phyloP scores from a whole-genome alignment of 257 asterid species.

The Petrea volubilis region DNA sequence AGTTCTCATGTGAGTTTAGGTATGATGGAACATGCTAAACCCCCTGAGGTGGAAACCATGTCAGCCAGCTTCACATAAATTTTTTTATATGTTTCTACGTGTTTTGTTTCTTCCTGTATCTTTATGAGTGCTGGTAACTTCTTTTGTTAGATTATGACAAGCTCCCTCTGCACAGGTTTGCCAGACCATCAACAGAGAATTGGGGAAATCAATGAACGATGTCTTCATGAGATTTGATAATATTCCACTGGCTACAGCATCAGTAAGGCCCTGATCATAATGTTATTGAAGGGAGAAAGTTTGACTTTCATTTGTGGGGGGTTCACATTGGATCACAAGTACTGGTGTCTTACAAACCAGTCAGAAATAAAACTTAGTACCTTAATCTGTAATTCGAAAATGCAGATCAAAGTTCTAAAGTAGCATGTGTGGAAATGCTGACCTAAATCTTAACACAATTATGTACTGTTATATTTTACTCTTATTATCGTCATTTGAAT shows the following conservation, averaged over 20 bases:
- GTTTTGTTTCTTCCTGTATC: slow-evolving; percentile 10
- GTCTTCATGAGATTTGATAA: slow-evolving; percentile 73
- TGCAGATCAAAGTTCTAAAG: slow-evolving; percentile 1
- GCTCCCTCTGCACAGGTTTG: slow-evolving; percentile 60
- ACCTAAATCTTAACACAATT: not conserved
- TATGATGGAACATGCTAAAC: not conserved
- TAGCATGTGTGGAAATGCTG: not conserved
- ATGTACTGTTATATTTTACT: not conserved
- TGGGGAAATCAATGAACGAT: slow-evolving; percentile 82
- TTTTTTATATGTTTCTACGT: not conserved
- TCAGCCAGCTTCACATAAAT: not conserved
- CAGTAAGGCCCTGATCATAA: slow-evolving; percentile 56
- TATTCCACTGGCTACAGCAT: slow-evolving; percentile 89
- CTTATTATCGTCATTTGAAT: not conserved
- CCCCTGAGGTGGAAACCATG: slow-evolving; percentile 18
- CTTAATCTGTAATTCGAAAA: not conserved
- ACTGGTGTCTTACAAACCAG: not conserved
- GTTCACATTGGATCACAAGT: slow-evolving; percentile 10
- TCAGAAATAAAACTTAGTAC: slow-evolving; percentile 1
- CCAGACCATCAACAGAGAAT: slow-evolving; percentile 61
- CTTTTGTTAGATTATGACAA: slow-evolving; percentile 8
- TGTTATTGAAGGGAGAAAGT: slow-evolving; percentile 7
- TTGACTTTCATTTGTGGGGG: slow-evolving; percentile 4
- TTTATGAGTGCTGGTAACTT: slow-evolving; percentile 23
- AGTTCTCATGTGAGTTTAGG: slow-evolving; percentile 9